Evolutionary conservation across 805 yeast genomes (phyloP), one percentile per base, ranked within the genome.

Genomic region (Tetrapisispora iriomotensis): DNA sequence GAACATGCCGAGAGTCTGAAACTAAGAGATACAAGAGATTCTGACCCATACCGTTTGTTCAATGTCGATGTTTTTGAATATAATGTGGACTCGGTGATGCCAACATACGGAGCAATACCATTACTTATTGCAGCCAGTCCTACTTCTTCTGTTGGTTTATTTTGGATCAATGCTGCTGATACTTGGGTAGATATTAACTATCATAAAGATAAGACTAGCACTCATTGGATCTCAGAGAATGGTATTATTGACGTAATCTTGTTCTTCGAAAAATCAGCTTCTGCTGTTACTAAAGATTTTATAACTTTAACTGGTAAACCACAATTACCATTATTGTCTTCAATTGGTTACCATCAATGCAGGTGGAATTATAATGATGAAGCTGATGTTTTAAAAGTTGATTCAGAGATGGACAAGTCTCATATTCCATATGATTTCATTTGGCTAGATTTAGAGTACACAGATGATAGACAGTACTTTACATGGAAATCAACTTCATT

Each of bases 11-110:
- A 85, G 49, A 66, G 81, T 1, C 62, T 92, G 36, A 68, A 79
- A 15, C 65, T 92, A 47, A 76, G 77, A 40, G 90, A 83, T 47
- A 88, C 97, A 0, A 39, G 59, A 2, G 48, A 45, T 2, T 45
- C 53, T 1, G 82, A 79, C 39, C 97, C 97, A 2, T 92, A 92
- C 60, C 70, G 98, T 33, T 65, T 92, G 31, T 92, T 65, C 67
- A 90, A 92, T 50, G 96, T 88, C 22, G 99, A 92, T 58, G 90
- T 90, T 26, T 92, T 92, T 61, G 96, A 92, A 61, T 92, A 92
- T 57, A 94, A 84, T 49, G 69, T 79, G 2, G 75, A 83, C 45
- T 80, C 94, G 28, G 76, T 78, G 40, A 68, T 81, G 69, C 86
- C 97, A 34, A 87, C 88, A 95, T 92, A 92, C 54, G 99, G 99